Evolutionary conservation across 2,329 filamentous ascomycete genomes (phyloP), one percentile per base, ranked within the genome.

Genomic region (Aspergillus hortae): DNA sequence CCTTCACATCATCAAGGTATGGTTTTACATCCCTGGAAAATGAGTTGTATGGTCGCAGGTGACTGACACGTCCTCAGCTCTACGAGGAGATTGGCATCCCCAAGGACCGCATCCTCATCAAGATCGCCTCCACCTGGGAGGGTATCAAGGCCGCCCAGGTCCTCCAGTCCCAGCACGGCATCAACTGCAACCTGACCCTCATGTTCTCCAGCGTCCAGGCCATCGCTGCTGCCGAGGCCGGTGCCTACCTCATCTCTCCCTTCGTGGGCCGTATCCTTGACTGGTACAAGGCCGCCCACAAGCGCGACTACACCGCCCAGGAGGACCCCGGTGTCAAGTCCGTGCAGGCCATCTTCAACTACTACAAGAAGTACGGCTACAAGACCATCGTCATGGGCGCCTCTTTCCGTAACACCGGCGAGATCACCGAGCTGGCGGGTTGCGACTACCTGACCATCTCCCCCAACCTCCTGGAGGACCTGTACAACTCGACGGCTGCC

Each of bases 351-450:
- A 99, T 99, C 81, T 99, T 88, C 86, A 94, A 99, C 85, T 99
- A 99, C 89, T 99, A 99, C 88, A 99, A 99, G 90, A 97, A 97
- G 84, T 90, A 80, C 76, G 90, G 89, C 75, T 96, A 99, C 87
- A 96, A 95, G 68, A 99, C 94, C 75, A 96, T 97, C 67, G 94
- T 99, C 78, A 99, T 99, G 94, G 94, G 94, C 71, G 94, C 94
- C 64, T 96, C 92, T 38, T 99, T 99, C 90, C 87, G 94, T 74
- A 97, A 88, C 82, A 80, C 80, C 59, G 94, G 94, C 69, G 94
- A 99, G 82, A 95, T 99, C 77, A 97, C 90, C 44, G 94, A 99
- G 83, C 85, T 99, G 57, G 92, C 92, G 72, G 94, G 94, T 71
- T 96, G 92, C 74, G 94, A 99, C 78, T 99, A 99, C 83, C 82